A percentile compares a stretch with the other conserved stretches of the same genome.
Evolutionary conservation across 108 stramenopile genomes (phyloP).

Genomic region (Pseudonitzschia multistriata): DNA sequence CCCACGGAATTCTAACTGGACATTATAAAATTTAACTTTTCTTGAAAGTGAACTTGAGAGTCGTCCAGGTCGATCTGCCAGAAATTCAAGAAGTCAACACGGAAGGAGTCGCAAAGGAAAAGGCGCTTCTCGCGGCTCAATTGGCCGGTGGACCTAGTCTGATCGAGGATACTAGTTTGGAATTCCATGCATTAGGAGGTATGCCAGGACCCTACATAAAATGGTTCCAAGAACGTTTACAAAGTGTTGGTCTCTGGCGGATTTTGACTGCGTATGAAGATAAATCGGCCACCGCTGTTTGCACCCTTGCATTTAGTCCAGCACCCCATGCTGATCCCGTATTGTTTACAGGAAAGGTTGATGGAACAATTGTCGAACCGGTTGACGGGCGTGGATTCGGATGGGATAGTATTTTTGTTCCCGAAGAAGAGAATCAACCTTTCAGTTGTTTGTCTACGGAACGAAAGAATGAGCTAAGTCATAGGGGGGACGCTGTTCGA

Average conservation of each 20-base stretch:
- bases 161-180: constrained; percentile 95
- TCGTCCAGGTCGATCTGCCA: constrained; percentile 80
- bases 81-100: constrained; percentile 90
- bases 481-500: constrained; percentile 85
- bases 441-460: constrained; percentile 92
- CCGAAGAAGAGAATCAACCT: constrained; percentile 70
- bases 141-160: constrained; percentile 85
- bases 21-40: constrained; percentile 29
- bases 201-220: constrained; percentile 99
- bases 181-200: constrained; percentile 94
- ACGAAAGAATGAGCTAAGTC: constrained; percentile 90
- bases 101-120: constrained; percentile 83
- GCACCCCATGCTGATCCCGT: constrained; percentile 94
- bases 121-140: constrained; percentile 85
- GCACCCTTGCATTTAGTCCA: constrained; percentile 94
- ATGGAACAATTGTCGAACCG: constrained; percentile 89
- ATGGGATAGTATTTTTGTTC: constrained; percentile 98
- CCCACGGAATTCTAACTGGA: constrained; percentile 7
- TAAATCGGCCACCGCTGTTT: constrained; percentile 95
- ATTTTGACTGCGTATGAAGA: constrained; percentile 92
- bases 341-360: constrained; percentile 81
- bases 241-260: constrained; percentile 84
- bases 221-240: constrained; percentile 94
- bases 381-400: constrained; percentile 91
- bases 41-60: constrained; percentile 59